Evolutionary conservation across 2,329 filamentous ascomycete species (phyloP).

Genomic region (Penicillium sp.): DNA sequence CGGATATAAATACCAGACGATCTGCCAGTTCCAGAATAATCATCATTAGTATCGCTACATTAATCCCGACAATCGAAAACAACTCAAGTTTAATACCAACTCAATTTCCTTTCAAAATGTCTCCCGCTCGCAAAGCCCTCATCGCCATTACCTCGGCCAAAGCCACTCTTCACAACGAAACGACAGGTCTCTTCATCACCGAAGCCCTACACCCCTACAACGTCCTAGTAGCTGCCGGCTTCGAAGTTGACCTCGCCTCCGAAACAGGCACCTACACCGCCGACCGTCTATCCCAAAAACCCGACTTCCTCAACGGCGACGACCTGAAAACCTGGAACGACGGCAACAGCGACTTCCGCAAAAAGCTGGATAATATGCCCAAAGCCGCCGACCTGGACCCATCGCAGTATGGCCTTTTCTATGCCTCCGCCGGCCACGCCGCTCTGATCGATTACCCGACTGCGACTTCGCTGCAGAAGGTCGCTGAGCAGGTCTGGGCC

Average conservation of each 20-base stretch:
- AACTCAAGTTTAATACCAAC: not conserved
- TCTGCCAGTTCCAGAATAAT: not conserved
- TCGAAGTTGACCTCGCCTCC: too few species aligned
- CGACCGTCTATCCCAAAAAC: too few species aligned
- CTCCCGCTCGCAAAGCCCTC: constrained; percentile 40
- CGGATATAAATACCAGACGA: constrained; percentile 2
- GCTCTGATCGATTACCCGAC: constrained; percentile 48
- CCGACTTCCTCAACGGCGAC: too few species aligned
- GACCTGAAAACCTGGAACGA: too few species aligned
- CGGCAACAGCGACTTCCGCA: too few species aligned
- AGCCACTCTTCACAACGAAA: constrained; percentile 43
- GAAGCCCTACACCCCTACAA: too few species aligned
- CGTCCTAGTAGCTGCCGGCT: too few species aligned
- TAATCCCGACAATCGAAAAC: not conserved
- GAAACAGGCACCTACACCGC: too few species aligned
- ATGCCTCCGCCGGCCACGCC: constrained; percentile 33
- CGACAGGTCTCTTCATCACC: constrained; percentile 26
- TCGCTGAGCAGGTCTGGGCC: constrained; percentile 42
- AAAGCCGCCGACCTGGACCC: constrained; percentile 36
- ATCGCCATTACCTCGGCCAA: constrained; percentile 45
- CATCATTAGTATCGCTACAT: not conserved
- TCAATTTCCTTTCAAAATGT: constrained; percentile 6
- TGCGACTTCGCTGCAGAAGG: constrained; percentile 40
- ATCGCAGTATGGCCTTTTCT: constrained; percentile 23
- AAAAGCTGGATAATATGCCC: too few species aligned